A percentile compares a stretch with the other conserved stretches of the same genome.
Evolutionary conservation across 2,329 filamentous ascomycete genomes (phyloP).

Genomic region (Colletotrichum magnum): DNA sequence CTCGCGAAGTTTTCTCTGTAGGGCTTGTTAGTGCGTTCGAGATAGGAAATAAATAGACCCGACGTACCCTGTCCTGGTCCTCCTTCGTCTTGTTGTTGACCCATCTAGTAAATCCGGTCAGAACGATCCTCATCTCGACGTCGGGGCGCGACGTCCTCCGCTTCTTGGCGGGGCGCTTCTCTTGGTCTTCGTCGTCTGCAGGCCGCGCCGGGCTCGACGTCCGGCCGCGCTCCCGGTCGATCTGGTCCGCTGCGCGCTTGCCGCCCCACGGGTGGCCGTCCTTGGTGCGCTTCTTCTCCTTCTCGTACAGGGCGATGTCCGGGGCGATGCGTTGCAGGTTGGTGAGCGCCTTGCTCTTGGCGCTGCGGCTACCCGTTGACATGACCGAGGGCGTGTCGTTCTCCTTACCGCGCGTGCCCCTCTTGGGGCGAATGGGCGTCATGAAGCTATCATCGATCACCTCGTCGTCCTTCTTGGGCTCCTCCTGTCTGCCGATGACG

Average conservation of each 20-base stretch:
- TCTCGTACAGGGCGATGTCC: conserved; percentile 92
- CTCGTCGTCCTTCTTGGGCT: conserved; percentile 56
- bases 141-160: conserved; percentile 74
- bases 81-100: conserved; percentile 80
- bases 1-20: conserved; percentile 82
- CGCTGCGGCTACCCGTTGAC: conserved; percentile 83
- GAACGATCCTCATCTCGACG: conserved; percentile 80
- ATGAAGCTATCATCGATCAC: conserved; percentile 52
- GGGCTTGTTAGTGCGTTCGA: conserved; percentile 40
- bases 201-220: conserved; percentile 40
- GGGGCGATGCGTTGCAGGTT: conserved; percentile 82
- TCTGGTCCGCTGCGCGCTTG: conserved; percentile 71
- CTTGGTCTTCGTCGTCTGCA: conserved; percentile 58
- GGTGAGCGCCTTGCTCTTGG: conserved; percentile 87
- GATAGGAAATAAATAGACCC: conserved; percentile 22
- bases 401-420: conserved; percentile 78
- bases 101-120: conserved; percentile 91
- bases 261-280: conserved; percentile 70
- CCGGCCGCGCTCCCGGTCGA: conserved; percentile 60
- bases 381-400: conserved; percentile 81
- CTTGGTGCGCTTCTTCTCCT: conserved; percentile 85
- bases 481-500: conserved; percentile 56
- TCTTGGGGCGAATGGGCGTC: conserved; percentile 68
- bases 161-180: conserved; percentile 72
- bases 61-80: conserved; percentile 82